Evolutionary conservation across 495 filamentous ascomycete species (phyloP).

Genomic region (Cairneyella variabilis): DNA sequence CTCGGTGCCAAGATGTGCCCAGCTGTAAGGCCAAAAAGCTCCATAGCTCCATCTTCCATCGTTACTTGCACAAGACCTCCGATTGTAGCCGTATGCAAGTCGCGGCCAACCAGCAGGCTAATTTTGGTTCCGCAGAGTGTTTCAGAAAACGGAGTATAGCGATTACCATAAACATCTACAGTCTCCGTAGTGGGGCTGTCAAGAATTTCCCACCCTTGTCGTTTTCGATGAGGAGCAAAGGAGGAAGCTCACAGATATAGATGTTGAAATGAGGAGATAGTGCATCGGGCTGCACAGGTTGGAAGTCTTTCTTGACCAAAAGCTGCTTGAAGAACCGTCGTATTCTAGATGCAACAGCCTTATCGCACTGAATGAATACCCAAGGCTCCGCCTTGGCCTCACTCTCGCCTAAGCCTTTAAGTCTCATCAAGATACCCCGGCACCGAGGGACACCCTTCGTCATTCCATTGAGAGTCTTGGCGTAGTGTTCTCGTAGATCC

Average conservation of each 20-base stretch:
- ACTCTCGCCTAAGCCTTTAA: constrained; percentile 23
- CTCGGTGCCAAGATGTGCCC: neutral
- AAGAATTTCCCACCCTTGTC: neutral
- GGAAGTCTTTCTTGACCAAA: constrained; percentile 16
- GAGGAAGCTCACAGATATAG: constrained; percentile 14
- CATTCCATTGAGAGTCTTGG: constrained; percentile 13
- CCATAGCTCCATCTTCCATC: neutral
- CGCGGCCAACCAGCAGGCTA: neutral
- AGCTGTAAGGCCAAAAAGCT: constrained; percentile 1
- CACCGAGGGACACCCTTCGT: constrained; percentile 1
- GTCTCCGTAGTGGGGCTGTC: neutral
- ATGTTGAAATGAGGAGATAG: constrained; percentile 18
- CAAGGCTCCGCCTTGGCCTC: constrained; percentile 22
- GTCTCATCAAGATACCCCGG: constrained; percentile 16
- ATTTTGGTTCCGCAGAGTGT: neutral
- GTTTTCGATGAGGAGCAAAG: neutral
- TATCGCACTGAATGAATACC: constrained; percentile 24
- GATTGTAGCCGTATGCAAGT: neutral
- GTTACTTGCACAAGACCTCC: constrained; percentile 1
- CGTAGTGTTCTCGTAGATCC: constrained; percentile 24
- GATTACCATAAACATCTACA: neutral
- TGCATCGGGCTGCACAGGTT: constrained; percentile 11
- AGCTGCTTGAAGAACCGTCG: constrained; percentile 25
- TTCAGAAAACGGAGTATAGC: neutral
- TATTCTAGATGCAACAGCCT: constrained; percentile 12